Conservation (phyloP, 163 green algal species). For the Prototheca cutis region DNA sequence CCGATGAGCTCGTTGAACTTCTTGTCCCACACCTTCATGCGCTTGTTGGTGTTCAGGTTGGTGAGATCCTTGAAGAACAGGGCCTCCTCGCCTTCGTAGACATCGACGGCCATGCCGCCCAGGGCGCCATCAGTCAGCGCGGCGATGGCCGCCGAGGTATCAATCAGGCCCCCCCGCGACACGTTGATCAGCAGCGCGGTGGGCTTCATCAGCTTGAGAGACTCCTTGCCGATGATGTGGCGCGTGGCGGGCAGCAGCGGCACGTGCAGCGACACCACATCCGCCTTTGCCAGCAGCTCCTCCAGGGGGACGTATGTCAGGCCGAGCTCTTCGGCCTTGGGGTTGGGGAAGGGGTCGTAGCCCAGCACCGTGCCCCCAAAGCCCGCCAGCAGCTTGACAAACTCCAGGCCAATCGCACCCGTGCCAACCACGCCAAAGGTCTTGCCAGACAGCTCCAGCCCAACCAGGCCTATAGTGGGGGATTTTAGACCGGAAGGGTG, state of each 20-base stretch:
- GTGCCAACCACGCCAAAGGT: constrained; percentile 71
- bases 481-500: too few species aligned
- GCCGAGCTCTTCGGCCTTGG: constrained; percentile 38
- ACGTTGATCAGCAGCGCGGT: constrained; percentile 73
- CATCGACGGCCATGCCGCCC: constrained; percentile 36
- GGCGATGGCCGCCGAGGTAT: constrained; percentile 53
- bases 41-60: constrained; percentile 12
- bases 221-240: constrained; percentile 12
- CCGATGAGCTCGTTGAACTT: constrained; percentile 37
- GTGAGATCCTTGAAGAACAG: constrained; percentile 69
- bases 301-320: constrained; percentile 56
- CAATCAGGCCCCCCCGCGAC: constrained; percentile 60
- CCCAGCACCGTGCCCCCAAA: constrained; percentile 57
- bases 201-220: constrained; percentile 51
- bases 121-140: constrained; percentile 51
- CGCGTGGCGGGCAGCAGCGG: constrained; percentile 48
- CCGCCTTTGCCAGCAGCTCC: constrained; percentile 44
- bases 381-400: constrained; percentile 26
- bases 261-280: constrained; percentile 76
- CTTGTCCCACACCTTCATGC: constrained; percentile 44
- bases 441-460: constrained; percentile 48
- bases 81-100: constrained; percentile 60
- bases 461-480: constrained; percentile 51
- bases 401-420: constrained; percentile 58
- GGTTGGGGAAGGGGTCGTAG: constrained; percentile 45